phyloP scores from a whole-genome alignment of 2,329 filamentous ascomycete genomes.

The Trematosphaeria pertusa region DNA sequence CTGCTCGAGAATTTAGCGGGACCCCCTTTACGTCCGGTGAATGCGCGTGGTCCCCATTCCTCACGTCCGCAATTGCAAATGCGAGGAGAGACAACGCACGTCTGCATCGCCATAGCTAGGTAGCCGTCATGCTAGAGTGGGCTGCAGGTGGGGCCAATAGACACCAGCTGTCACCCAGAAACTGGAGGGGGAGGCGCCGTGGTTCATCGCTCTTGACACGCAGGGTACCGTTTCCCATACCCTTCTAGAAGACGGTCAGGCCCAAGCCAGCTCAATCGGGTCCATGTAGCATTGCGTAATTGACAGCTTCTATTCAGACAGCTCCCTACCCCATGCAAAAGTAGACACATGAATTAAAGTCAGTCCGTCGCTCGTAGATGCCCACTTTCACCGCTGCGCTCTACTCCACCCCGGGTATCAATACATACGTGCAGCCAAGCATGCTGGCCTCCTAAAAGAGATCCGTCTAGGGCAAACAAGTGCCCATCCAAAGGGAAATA shows the following conservation, averaged over 20 bases:
- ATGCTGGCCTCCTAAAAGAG: no score
- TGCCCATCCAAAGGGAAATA: no score
- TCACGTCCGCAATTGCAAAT: not conserved
- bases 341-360: constrained; percentile 15
- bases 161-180: constrained; percentile 5
- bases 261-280: constrained; percentile 3
- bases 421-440: constrained; percentile 23
- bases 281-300: not conserved
- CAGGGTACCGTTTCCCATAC: no score
- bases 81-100: constrained; percentile 8
- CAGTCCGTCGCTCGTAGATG: constrained; percentile 9
- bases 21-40: constrained; percentile 3
- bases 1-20: constrained; percentile 20
- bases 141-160: constrained; percentile 3
- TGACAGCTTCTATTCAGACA: not conserved
- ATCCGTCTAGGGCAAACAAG: no score
- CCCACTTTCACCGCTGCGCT: constrained; percentile 24
- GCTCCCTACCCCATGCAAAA: no score
- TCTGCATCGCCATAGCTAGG: constrained; percentile 1
- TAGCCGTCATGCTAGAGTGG: constrained; percentile 8
- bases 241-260: constrained; percentile 9
- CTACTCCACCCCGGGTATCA: constrained; percentile 41
- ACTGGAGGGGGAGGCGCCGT: no score
- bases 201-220: no score
- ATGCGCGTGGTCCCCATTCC: constrained; percentile 6